These are phyloP conservation scores for Tricholoma bakamatsutake DNA, from an alignment of 768 basidiomycete species.

Conservation along the genomic window DNA sequence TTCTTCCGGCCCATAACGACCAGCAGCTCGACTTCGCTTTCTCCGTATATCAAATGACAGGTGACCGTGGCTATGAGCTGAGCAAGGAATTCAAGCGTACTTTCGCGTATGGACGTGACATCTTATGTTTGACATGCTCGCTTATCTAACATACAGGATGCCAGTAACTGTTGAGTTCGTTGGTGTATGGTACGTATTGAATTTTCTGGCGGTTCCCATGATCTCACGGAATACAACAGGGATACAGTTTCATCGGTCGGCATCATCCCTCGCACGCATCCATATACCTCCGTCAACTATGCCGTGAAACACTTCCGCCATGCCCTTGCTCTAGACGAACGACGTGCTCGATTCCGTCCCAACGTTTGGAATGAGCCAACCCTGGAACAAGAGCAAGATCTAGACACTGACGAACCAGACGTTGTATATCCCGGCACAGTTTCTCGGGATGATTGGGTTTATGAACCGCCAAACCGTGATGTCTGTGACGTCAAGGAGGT, in stretches of 20 bases:
- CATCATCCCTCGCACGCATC: conserved; percentile 16
- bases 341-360: conserved; percentile 18
- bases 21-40: conserved; percentile 31
- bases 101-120: conserved; percentile 16
- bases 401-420: conserved; percentile 16
- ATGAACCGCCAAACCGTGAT: conserved; percentile 14
- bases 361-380: conserved; percentile 19
- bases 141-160: background rate
- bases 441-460: conserved; percentile 14
- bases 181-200: conserved; percentile 25
- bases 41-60: conserved; percentile 24
- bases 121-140: background rate
- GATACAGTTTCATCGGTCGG: conserved; percentile 22
- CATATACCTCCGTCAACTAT: conserved; percentile 19
- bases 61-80: conserved; percentile 22
- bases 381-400: conserved; percentile 17
- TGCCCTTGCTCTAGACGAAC: conserved; percentile 20
- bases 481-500: conserved; percentile 19
- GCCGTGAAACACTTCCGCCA: conserved; percentile 19
- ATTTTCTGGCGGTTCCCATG: background rate
- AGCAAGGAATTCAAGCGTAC: conserved; percentile 27
- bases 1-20: conserved; percentile 24
- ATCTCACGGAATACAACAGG: conserved; percentile 7
- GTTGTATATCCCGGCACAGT: conserved; percentile 1
- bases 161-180: conserved; percentile 27